Percentiles rank a stretch among this genome's conserved stretches.
phyloP scores from a whole-genome alignment of 2,329 filamentous ascomycete species.

The Aspergillus costaricaensis region DNA sequence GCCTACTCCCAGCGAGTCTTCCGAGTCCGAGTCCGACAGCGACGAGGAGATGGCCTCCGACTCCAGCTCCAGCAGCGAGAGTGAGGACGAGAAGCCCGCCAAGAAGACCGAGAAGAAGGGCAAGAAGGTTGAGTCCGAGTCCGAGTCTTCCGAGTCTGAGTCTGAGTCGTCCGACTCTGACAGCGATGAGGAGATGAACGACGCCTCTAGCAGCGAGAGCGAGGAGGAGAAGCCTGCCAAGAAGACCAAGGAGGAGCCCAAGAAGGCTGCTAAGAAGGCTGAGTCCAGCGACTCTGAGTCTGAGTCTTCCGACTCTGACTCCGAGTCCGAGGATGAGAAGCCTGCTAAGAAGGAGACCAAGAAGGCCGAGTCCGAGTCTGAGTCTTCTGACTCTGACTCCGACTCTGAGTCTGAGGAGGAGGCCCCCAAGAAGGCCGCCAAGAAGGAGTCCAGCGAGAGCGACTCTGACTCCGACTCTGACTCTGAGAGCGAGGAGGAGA shows the following conservation, averaged over 20 bases:
- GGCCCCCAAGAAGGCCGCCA: constrained; percentile 28
- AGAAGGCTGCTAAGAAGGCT: constrained; percentile 30
- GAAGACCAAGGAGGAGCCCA: constrained; percentile 29
- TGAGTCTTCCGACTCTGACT: constrained; percentile 31
- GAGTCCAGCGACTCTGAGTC: constrained; percentile 33
- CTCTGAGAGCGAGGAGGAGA: constrained; percentile 24
- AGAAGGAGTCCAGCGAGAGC: constrained; percentile 33
- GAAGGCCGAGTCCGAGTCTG: constrained; percentile 40
- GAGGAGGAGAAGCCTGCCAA: constrained; percentile 42
- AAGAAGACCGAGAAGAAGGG: constrained; percentile 31
- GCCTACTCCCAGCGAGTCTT: constrained; percentile 39
- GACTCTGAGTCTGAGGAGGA: constrained; percentile 24
- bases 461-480: constrained; percentile 35
- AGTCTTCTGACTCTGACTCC: constrained; percentile 21
- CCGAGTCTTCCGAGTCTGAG: constrained; percentile 33
- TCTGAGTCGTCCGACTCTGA: constrained; percentile 33
- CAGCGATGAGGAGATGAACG: constrained; percentile 37
- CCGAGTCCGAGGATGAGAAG: constrained; percentile 41
- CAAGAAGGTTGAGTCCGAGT: constrained; percentile 34
- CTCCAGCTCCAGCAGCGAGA: constrained; percentile 35
- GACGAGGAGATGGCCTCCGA: constrained; percentile 33
- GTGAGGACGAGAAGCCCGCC: constrained; percentile 42
- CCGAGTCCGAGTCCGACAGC: constrained; percentile 36
- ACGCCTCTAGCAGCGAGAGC: constrained; percentile 36
- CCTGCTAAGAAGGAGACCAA: constrained; percentile 37